phyloP scores from a whole-genome alignment of 2,329 filamentous ascomycete genomes.

The Nigrospora osmanthi region DNA sequence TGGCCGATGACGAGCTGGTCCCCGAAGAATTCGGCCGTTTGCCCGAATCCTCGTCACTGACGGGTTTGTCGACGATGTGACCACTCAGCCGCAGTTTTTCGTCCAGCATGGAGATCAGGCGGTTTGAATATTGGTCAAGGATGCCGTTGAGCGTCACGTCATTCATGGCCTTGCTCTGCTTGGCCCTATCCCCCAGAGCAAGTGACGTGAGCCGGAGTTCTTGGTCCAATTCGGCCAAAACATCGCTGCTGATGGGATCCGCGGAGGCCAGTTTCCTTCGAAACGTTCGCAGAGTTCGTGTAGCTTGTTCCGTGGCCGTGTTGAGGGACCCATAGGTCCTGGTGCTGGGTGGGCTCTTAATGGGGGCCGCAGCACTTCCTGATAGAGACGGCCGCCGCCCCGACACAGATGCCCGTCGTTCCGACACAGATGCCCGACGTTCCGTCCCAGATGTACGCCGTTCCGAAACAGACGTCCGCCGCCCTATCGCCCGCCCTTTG shows the following conservation, averaged over 20 bases:
- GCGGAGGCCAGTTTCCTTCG: constrained; percentile 54
- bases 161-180: constrained; percentile 44
- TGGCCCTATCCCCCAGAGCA: constrained; percentile 49
- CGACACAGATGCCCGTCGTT: constrained; percentile 46
- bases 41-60: constrained; percentile 9
- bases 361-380: background rate
- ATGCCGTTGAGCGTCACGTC: constrained; percentile 55
- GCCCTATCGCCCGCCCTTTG: constrained; percentile 35
- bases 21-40: constrained; percentile 13
- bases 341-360: constrained; percentile 40
- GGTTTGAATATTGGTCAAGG: constrained; percentile 68
- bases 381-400: constrained; percentile 3
- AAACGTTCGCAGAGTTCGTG: constrained; percentile 53
- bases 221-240: constrained; percentile 55
- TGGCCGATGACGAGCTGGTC: constrained; percentile 8
- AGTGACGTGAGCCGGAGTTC: constrained; percentile 56
- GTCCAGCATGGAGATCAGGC: constrained; percentile 62
- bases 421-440: constrained; percentile 27
- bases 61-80: constrained; percentile 13
- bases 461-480: constrained; percentile 46
- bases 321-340: constrained; percentile 48
- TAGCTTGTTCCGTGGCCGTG: constrained; percentile 57
- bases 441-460: too few species aligned
- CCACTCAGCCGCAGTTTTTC: constrained; percentile 54
- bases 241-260: constrained; percentile 48